Evolutionary conservation across 2,329 filamentous ascomycete species (phyloP).

Genomic region (Spiromastix sp.): DNA sequence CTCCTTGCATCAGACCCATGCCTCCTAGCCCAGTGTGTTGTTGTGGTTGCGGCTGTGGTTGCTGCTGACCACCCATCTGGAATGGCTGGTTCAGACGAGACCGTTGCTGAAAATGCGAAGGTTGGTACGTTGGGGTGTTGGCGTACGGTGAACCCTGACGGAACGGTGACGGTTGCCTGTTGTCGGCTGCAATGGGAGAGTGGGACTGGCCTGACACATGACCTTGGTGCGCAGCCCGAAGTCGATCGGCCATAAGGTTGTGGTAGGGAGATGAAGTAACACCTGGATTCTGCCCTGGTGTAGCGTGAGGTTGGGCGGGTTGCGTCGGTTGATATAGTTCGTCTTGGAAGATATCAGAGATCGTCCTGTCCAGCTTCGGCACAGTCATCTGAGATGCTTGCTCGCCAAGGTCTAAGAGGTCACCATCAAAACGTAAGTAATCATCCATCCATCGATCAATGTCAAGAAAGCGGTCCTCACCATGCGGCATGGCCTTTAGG

Average conservation of each 20-base stretch:
- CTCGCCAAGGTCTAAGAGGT: constrained; percentile 44
- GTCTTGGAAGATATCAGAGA: constrained; percentile 76
- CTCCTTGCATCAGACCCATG: constrained; percentile 22
- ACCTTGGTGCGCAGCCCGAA: constrained; percentile 69
- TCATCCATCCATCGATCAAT: constrained; percentile 44
- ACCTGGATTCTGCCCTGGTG: constrained; percentile 19
- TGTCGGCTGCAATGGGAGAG: constrained; percentile 42
- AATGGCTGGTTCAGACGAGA: constrained; percentile 33
- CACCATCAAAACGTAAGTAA: constrained; percentile 55
- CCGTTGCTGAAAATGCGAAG: constrained; percentile 20
- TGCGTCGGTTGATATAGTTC: constrained; percentile 60
- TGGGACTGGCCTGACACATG: constrained; percentile 54
- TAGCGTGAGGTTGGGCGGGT: constrained; percentile 28
- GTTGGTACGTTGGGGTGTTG: constrained; percentile 33
- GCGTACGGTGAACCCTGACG: constrained; percentile 58
- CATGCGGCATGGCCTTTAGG: constrained; percentile 40
- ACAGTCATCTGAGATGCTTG: constrained; percentile 34
- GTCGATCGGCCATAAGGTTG: constrained; percentile 59
- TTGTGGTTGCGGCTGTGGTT: no score
- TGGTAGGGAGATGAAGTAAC: constrained; percentile 45
- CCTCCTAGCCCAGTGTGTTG: constrained; percentile 8
- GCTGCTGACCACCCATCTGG: constrained; percentile 19
- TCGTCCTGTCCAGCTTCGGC: constrained; percentile 74
- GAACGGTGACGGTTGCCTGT: constrained; percentile 72
- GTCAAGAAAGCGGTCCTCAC: constrained; percentile 39